Evolutionary conservation across 768 basidiomycete genomes (phyloP).

Genomic region (Lactarius akahatsu): DNA sequence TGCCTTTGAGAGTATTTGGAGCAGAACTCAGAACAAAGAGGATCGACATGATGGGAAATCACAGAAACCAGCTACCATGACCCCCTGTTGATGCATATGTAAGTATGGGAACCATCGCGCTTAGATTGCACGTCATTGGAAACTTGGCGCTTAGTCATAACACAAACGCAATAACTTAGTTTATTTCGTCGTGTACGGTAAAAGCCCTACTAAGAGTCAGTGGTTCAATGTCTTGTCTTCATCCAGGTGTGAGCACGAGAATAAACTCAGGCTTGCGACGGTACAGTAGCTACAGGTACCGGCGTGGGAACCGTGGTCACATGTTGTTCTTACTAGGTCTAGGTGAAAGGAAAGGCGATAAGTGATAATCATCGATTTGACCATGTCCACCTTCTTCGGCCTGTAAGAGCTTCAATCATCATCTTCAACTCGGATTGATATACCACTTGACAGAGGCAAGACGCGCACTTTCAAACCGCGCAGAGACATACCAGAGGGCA

Average conservation of each 20-base stretch:
- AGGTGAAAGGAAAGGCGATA: not conserved
- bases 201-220: not conserved
- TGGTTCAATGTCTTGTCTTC: not conserved
- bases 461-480: slow-evolving; percentile 96
- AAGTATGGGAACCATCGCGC: too few species aligned
- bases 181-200: too few species aligned
- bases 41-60: slow-evolving; percentile 35
- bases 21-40: slow-evolving; percentile 78
- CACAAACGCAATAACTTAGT: too few species aligned
- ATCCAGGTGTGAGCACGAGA: not conserved
- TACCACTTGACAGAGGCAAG: slow-evolving; percentile 59
- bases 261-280: too few species aligned
- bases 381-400: slow-evolving; percentile 87
- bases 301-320: not conserved
- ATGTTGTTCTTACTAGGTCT: not conserved
- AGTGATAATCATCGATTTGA: slow-evolving; percentile 7
- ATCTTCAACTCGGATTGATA: not conserved
- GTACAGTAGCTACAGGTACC: too few species aligned
- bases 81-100: too few species aligned
- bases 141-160: too few species aligned
- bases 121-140: not conserved
- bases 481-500: slow-evolving; percentile 92
- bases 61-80: not conserved
- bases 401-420: slow-evolving; percentile 54
- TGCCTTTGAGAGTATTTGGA: slow-evolving; percentile 52